Evolutionary conservation across 345 rosid genomes (phyloP), one percentile per base, ranked within the genome.

Genomic region (Salix brachista): DNA sequence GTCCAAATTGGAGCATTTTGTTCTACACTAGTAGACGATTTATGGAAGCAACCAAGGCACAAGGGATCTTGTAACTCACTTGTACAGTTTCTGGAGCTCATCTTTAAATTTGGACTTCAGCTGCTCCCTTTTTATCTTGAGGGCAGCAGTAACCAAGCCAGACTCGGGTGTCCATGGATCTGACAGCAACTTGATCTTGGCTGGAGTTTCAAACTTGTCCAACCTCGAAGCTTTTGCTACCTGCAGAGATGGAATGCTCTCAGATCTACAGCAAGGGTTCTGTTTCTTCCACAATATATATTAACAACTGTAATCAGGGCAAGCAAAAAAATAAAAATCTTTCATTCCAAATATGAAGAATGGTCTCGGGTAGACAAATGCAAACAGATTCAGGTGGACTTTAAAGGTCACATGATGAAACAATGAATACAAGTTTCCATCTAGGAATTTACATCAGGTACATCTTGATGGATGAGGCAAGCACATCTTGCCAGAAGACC

Each of bases 141-240:
- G 81, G 26, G 97, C 94, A 37, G 89, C 91, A 4, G 92, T 93
- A 46, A 90, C 96, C 65, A 93, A 74, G 19, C 96, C 96, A 0
- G 92, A 86, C 73, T 93, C 91, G 0, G 97, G 98, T 65, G 97
- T 91, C 98, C 97, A 92, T 21, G 89, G 89, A 26, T 92, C 95
- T 0, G 94, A 77, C 28, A 94, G 10, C 86, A 92, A 73, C 84
- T 87, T 94, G 36, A 94, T 85, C 90, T 88, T 94, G 41, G 86
- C 86, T 13, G 98, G 98, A 42, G 82, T 73, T 80, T 94, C 98
- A 81, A 91, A 89, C 76, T 90, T 94, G 77, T 88, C 91, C 65
- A 94, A 79, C 71, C 86, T 88, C 72, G 94, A 89, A 4, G 74
- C 85, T 75, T 86, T 92, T 17, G 80, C 97, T 5, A 86, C 94